phyloP scores from a whole-genome alignment of 1,139 yeast species.

The Yamadazyma diddensiae region DNA sequence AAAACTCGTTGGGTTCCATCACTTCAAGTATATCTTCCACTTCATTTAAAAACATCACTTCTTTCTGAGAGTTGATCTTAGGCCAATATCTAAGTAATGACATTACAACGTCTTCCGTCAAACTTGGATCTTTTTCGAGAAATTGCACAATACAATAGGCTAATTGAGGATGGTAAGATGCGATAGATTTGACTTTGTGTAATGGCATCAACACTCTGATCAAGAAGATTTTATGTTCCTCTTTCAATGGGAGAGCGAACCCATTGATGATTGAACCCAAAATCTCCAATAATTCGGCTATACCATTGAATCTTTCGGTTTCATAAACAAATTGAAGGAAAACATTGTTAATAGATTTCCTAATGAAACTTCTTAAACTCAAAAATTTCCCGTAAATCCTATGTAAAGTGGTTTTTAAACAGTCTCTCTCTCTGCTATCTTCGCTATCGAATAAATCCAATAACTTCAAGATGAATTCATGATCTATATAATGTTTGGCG shows the following conservation, averaged over 20 bases:
- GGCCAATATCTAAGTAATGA: conserved; percentile 97
- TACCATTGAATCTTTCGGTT: conserved; percentile 93
- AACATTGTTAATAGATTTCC: conserved; percentile 89
- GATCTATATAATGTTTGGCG: conserved; percentile 93
- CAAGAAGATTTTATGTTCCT: conserved; percentile 90
- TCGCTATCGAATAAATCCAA: conserved; percentile 93
- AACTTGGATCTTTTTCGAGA: conserved; percentile 84
- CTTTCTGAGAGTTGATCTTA: conserved; percentile 90
- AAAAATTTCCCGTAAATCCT: conserved; percentile 94
- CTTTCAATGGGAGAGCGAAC: conserved; percentile 94
- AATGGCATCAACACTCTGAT: conserved; percentile 87
- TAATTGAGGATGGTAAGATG: conserved; percentile 91
- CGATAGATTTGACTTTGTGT: conserved; percentile 86
- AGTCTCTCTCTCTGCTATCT: conserved; percentile 94
- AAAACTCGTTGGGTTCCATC: conserved; percentile 89
- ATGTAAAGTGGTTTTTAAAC: conserved; percentile 90
- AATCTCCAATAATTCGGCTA: conserved; percentile 91
- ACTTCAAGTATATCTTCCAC: conserved; percentile 96
- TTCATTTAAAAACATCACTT: conserved; percentile 92
- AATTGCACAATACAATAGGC: conserved; percentile 97
- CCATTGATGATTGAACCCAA: conserved; percentile 97
- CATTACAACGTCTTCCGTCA: conserved; percentile 94
- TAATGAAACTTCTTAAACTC: conserved; percentile 83
- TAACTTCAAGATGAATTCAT: conserved; percentile 74
- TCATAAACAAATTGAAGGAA: conserved; percentile 92